Percentiles rank a stretch among this genome's conserved stretches.
Evolutionary conservation across 768 basidiomycete genomes (phyloP).

Genomic region (Strobilomyces confusus): DNA sequence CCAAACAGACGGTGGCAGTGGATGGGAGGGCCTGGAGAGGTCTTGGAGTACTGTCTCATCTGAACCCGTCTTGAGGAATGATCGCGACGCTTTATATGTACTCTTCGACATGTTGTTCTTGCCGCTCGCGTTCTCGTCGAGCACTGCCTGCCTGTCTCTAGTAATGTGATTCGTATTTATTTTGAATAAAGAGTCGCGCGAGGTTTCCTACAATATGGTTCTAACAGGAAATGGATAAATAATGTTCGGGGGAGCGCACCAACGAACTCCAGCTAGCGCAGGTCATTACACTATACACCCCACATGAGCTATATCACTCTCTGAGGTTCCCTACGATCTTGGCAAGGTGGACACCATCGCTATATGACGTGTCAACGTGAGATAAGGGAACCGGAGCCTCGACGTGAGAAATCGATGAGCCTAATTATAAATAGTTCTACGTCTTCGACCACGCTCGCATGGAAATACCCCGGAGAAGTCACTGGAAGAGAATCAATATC

Average conservation of each 20-base stretch:
- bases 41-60: conserved; percentile 45
- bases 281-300: conserved; percentile 1
- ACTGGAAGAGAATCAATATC: conserved; percentile 17
- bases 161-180: background rate
- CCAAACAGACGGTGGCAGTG: conserved; percentile 71
- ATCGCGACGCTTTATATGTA: background rate
- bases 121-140: background rate
- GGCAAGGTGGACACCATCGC: conserved; percentile 1
- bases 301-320: background rate
- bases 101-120: background rate
- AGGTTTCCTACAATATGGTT: no score
- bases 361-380: background rate
- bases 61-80: conserved; percentile 16
- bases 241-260: background rate
- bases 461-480: conserved; percentile 9
- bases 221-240: background rate
- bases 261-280: conserved; percentile 10
- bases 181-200: background rate
- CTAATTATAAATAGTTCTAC: background rate
- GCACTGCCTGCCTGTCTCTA: background rate
- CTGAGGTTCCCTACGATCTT: background rate
- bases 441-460: background rate
- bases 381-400: background rate
- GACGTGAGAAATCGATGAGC: conserved; percentile 5
- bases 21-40: conserved; percentile 77